Evolutionary conservation across 768 basidiomycete species (phyloP).

Genomic region (Serendipita sp.): DNA sequence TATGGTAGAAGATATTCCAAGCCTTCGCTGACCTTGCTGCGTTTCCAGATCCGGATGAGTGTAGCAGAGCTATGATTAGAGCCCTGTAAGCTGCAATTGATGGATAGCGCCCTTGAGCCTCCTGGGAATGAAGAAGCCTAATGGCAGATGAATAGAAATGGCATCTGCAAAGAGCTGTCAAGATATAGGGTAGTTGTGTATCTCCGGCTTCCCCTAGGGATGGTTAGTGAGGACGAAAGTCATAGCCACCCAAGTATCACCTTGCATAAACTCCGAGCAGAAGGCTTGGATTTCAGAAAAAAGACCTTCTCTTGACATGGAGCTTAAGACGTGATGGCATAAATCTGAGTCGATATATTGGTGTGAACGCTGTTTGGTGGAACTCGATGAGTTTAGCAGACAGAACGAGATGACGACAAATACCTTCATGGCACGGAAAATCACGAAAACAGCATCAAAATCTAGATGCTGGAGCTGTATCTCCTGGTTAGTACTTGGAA

Average conservation of each 20-base stretch:
- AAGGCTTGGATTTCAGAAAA: constrained; percentile 1
- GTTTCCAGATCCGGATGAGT: constrained; percentile 23
- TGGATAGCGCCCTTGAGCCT: constrained; percentile 41
- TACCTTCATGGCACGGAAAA: constrained; percentile 40
- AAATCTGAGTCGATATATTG: constrained; percentile 13
- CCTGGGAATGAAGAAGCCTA: constrained; percentile 53
- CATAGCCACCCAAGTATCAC: constrained; percentile 10
- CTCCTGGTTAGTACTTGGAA: constrained; percentile 6
- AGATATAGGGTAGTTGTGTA: constrained; percentile 53
- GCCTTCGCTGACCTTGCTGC: constrained; percentile 50
- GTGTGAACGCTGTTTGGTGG: constrained; percentile 18
- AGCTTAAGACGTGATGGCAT: neutral
- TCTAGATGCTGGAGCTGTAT: constrained; percentile 35
- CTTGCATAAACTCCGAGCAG: neutral
- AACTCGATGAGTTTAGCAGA: too few relatives aligned
- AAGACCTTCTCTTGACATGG: neutral
- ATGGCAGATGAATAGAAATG: constrained; percentile 49
- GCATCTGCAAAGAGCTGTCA: constrained; percentile 32
- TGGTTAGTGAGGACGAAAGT: constrained; percentile 2
- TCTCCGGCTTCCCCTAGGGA: constrained; percentile 27
- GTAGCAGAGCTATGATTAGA: constrained; percentile 44
- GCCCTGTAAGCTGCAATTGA: constrained; percentile 64
- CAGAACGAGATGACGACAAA: too few relatives aligned
- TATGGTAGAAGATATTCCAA: constrained; percentile 90
- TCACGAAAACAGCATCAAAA: constrained; percentile 30